Conservation (phyloP, 148 eudicot genomes). For the Chenopodium quinoa region DNA sequence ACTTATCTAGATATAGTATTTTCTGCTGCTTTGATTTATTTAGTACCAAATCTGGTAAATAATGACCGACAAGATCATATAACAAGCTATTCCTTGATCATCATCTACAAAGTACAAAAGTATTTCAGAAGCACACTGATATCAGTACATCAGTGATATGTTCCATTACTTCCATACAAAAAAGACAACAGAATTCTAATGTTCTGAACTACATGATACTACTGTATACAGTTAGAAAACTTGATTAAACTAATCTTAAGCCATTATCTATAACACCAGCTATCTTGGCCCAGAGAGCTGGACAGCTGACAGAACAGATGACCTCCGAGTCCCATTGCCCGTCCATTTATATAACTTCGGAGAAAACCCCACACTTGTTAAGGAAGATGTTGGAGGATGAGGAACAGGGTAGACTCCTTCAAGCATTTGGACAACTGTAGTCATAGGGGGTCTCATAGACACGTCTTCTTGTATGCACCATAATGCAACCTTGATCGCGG, state of each 20-base stretch:
- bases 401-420: constrained; percentile 74
- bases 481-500: constrained; percentile 74
- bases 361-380: constrained; percentile 50
- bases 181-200: no score
- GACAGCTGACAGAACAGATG: not conserved
- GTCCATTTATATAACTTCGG: not conserved
- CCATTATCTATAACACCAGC: not conserved
- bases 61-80: no score
- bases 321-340: not conserved
- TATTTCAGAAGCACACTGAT: no score
- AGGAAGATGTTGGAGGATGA: constrained; percentile 66
- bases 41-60: no score
- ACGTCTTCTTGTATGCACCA: constrained; percentile 98
- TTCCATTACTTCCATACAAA: no score
- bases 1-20: no score
- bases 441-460: constrained; percentile 78
- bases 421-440: constrained; percentile 91
- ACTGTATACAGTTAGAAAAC: not conserved
- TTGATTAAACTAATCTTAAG: no score
- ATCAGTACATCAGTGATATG: no score
- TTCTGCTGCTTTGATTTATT: no score
- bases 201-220: not conserved
- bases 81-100: no score
- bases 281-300: constrained; percentile 10
- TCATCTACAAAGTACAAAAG: no score